These are phyloP conservation scores for Penicillium samsonianum DNA, from an alignment of 495 filamentous ascomycete species.

Conservation along the genomic window DNA sequence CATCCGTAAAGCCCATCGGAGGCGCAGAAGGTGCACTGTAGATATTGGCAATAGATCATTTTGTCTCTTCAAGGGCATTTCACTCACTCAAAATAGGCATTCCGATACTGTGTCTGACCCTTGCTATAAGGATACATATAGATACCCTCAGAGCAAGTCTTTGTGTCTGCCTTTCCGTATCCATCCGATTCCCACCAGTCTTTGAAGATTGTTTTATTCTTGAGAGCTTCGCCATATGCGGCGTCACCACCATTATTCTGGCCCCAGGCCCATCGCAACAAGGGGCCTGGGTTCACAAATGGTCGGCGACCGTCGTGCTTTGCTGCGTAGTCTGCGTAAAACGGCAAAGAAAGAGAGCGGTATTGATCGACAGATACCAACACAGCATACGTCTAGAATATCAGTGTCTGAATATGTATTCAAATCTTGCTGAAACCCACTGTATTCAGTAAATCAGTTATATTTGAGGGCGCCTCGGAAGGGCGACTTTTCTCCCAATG, in stretches of 20 bases:
- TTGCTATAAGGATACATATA: slow-evolving; percentile 35
- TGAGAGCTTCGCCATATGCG: slow-evolving; percentile 36
- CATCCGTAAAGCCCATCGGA: slow-evolving; percentile 44
- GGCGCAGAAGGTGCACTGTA: slow-evolving; percentile 26
- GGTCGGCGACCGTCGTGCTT: slow-evolving; percentile 48
- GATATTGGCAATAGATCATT: not conserved
- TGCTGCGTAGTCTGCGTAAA: slow-evolving; percentile 55
- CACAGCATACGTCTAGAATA: slow-evolving; percentile 45
- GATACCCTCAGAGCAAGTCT: slow-evolving; percentile 44
- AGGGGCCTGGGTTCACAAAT: slow-evolving; percentile 56
- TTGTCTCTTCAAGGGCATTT: fast-evolving
- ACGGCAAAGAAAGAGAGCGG: slow-evolving; percentile 46
- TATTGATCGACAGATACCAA: slow-evolving; percentile 56
- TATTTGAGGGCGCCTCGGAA: slow-evolving; percentile 34
- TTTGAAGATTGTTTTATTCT: slow-evolving; percentile 53
- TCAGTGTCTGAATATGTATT: not conserved
- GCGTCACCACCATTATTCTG: slow-evolving; percentile 40
- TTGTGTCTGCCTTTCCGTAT: slow-evolving; percentile 37
- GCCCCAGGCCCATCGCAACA: slow-evolving; percentile 58
- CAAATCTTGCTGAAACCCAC: not conserved
- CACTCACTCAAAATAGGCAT: slow-evolving; percentile 26
- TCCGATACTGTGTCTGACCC: slow-evolving; percentile 35
- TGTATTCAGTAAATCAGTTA: slow-evolving; percentile 15
- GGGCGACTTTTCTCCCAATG: slow-evolving; percentile 45
- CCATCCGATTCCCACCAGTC: slow-evolving; percentile 54